These are phyloP conservation scores for Porcisia deanei DNA, from an alignment of 208 protist genomes.

Conservation along the genomic window DNA sequence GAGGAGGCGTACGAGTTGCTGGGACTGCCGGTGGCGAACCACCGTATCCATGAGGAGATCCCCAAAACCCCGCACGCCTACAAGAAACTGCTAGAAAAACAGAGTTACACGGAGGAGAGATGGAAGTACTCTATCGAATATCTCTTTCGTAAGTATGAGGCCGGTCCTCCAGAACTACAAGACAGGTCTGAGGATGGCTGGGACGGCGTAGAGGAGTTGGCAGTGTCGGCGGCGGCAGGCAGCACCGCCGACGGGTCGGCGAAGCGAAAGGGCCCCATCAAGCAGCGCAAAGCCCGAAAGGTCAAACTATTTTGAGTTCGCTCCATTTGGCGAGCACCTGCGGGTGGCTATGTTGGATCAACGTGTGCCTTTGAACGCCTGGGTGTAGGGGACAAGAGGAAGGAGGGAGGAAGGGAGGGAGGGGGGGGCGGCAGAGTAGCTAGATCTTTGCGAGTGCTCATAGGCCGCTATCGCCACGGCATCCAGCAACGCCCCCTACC, in stretches of 20 bases:
- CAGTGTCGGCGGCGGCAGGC: slow-evolving; percentile 30
- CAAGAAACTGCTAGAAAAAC: slow-evolving; percentile 82
- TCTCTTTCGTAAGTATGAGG: slow-evolving; percentile 87
- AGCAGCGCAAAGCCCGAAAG: slow-evolving; percentile 89
- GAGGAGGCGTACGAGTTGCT: slow-evolving; percentile 82
- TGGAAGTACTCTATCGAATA: slow-evolving; percentile 93
- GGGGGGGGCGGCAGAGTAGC: no score
- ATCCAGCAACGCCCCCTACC: no score
- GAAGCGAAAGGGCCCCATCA: slow-evolving; percentile 78
- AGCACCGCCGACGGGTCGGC: slow-evolving; percentile 38
- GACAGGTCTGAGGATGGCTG: slow-evolving; percentile 69
- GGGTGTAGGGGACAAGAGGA: no score
- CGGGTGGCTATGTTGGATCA: background rate
- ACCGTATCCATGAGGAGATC: slow-evolving; percentile 81
- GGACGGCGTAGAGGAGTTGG: slow-evolving; percentile 70
- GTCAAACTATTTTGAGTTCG: slow-evolving; percentile 82
- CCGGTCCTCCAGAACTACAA: slow-evolving; percentile 76
- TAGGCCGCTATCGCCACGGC: no score
- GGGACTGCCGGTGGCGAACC: slow-evolving; percentile 76
- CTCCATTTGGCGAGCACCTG: background rate
- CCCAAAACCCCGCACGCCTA: slow-evolving; percentile 79
- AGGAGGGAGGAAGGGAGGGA: no score
- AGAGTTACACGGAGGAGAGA: slow-evolving; percentile 87
- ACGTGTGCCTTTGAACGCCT: background rate
- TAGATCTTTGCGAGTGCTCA: no score